Conservation (phyloP, 352 stramenopile species). For the Globisporangium okanoganense region DNA sequence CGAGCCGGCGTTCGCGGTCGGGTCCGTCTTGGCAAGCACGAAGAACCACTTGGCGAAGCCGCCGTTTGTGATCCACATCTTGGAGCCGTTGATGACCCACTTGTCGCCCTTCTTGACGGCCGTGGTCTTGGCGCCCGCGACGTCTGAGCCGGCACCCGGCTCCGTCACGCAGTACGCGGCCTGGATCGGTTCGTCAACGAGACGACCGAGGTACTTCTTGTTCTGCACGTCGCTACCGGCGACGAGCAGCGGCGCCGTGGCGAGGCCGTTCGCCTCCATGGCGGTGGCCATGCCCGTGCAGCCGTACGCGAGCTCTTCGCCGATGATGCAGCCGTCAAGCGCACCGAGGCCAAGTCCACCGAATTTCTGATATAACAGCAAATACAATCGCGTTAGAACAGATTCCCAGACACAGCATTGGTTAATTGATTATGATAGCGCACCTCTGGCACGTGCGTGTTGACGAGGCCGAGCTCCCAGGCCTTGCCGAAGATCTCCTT, state of each 20-base stretch:
- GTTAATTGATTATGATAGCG: no score
- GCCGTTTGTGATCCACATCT: slow-evolving; percentile 95
- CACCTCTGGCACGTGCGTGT: slow-evolving; percentile 78
- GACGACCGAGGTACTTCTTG: slow-evolving; percentile 82
- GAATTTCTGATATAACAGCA: slow-evolving; percentile 33
- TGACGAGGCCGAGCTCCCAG: slow-evolving; percentile 86
- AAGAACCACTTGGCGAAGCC: slow-evolving; percentile 90
- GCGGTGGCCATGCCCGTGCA: slow-evolving; percentile 91
- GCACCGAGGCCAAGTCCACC: slow-evolving; percentile 76
- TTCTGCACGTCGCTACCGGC: slow-evolving; percentile 78
- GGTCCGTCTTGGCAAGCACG: slow-evolving; percentile 89
- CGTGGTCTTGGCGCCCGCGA: slow-evolving; percentile 86
- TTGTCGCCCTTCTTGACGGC: slow-evolving; percentile 92
- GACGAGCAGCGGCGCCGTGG: slow-evolving; percentile 79
- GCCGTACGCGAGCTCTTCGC: slow-evolving; percentile 88
- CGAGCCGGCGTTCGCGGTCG: slow-evolving; percentile 55
- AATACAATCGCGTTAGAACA: neutral
- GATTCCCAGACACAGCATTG: neutral
- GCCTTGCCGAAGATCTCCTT: slow-evolving; percentile 87
- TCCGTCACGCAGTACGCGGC: slow-evolving; percentile 91
- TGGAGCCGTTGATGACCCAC: slow-evolving; percentile 91
- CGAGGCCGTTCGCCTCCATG: slow-evolving; percentile 87
- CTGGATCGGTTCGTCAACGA: slow-evolving; percentile 80
- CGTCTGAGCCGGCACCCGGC: slow-evolving; percentile 85
- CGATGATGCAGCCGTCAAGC: slow-evolving; percentile 84